Conservation (phyloP, 2,329 filamentous ascomycete genomes). For the Fusarium mangiferae region DNA sequence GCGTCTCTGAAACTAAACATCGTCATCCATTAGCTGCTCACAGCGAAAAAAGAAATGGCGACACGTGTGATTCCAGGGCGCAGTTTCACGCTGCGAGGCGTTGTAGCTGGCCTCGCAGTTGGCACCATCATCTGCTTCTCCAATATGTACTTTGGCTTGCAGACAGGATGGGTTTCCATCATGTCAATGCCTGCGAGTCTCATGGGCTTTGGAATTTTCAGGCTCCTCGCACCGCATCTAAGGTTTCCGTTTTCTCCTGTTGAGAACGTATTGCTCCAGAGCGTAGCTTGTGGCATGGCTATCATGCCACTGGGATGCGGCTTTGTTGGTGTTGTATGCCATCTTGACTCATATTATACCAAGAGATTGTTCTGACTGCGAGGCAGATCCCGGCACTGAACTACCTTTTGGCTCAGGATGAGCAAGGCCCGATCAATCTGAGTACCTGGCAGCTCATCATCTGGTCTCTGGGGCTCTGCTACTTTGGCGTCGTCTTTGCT, state of each 20-base stretch:
- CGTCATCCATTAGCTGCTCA: conserved; percentile 4
- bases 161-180: conserved; percentile 78
- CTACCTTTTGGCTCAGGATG: conserved; percentile 80
- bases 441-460: conserved; percentile 81
- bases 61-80: conserved; percentile 55
- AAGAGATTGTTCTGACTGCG: not conserved
- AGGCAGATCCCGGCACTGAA: conserved; percentile 84
- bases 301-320: conserved; percentile 97
- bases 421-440: conserved; percentile 80
- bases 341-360: not conserved
- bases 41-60: conserved; percentile 27
- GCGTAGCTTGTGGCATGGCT: conserved; percentile 92
- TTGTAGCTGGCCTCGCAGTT: conserved; percentile 82
- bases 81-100: conserved; percentile 86
- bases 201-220: conserved; percentile 95
- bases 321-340: conserved; percentile 83
- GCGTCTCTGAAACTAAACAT: not conserved
- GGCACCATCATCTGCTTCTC: conserved; percentile 94
- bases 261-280: conserved; percentile 97
- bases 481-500: conserved; percentile 97
- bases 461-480: conserved; percentile 93
- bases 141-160: conserved; percentile 99
- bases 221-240: conserved; percentile 76
- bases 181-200: conserved; percentile 98
- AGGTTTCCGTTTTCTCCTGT: conserved; percentile 88